phyloP scores from a whole-genome alignment of 768 basidiomycete genomes.

The Lanmaoa rubissima region DNA sequence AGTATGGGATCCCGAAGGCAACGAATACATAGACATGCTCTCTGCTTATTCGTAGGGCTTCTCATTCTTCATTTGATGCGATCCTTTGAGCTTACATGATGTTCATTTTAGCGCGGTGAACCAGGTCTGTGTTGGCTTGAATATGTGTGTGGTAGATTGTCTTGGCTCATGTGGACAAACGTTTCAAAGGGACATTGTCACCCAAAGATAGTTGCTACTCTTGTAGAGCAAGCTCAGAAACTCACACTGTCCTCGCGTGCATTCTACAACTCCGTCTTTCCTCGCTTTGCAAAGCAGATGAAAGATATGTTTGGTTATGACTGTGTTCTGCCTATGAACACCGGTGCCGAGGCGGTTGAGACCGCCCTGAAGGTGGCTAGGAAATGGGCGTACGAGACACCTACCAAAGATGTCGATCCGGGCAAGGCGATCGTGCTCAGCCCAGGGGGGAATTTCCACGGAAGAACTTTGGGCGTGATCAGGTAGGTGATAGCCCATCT shows the following conservation, averaged over 20 bases:
- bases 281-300: slow-evolving; percentile 83
- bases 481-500: slow-evolving; percentile 42
- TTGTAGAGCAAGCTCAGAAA: slow-evolving; percentile 81
- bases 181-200: slow-evolving; percentile 82
- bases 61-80: not conserved
- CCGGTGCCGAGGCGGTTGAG: slow-evolving; percentile 97
- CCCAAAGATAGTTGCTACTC: slow-evolving; percentile 77
- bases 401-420: slow-evolving; percentile 47
- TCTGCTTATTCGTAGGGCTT: slow-evolving; percentile 88
- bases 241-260: slow-evolving; percentile 94
- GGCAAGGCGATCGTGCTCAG: slow-evolving; percentile 85
- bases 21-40: slow-evolving; percentile 96
- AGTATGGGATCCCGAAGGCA: slow-evolving; percentile 95
- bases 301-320: slow-evolving; percentile 87
- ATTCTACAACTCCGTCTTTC: slow-evolving; percentile 92
- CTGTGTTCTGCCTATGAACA: slow-evolving; percentile 98
- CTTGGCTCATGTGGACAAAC: slow-evolving; percentile 13
- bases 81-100: slow-evolving; percentile 4
- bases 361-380: slow-evolving; percentile 93
- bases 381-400: slow-evolving; percentile 96
- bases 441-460: slow-evolving; percentile 93
- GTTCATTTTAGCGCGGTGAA: slow-evolving; percentile 67
- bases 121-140: slow-evolving; percentile 52
- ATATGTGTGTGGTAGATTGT: slow-evolving; percentile 1
- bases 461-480: slow-evolving; percentile 86